Percentiles rank a stretch among this genome's conserved stretches.
These are phyloP conservation scores for Nakazawaea populi DNA, from an alignment of 805 yeast species.

Conservation along the genomic window DNA sequence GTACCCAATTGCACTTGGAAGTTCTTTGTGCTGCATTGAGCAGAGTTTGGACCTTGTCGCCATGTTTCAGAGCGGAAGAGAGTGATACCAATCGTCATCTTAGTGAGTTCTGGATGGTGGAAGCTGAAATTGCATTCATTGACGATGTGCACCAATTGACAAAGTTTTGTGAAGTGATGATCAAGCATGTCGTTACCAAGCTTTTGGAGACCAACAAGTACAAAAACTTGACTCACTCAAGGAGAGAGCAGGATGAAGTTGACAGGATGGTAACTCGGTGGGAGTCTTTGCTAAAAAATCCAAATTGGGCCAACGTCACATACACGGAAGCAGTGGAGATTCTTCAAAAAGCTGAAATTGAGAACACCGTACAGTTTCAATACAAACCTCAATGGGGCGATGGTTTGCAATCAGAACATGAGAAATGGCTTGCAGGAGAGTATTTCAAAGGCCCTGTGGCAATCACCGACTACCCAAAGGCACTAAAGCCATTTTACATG, in stretches of 20 bases:
- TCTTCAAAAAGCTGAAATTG: slow-evolving; percentile 28
- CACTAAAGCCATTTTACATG: slow-evolving; percentile 91
- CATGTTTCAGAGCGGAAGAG: slow-evolving; percentile 91
- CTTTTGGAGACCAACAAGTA: slow-evolving; percentile 22
- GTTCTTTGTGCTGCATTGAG: slow-evolving; percentile 66
- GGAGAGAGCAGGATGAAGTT: slow-evolving; percentile 32
- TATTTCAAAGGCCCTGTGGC: slow-evolving; percentile 72
- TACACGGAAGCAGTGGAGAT: slow-evolving; percentile 71
- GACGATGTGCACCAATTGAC: slow-evolving; percentile 56
- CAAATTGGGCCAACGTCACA: slow-evolving; percentile 63
- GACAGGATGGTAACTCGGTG: slow-evolving; percentile 47
- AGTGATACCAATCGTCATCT: slow-evolving; percentile 89
- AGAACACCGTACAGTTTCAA: slow-evolving; percentile 28
- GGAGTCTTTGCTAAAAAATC: slow-evolving; percentile 38
- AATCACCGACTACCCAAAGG: slow-evolving; percentile 80
- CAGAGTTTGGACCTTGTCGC: slow-evolving; percentile 83
- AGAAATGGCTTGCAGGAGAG: slow-evolving; percentile 78
- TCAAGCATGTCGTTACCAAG: slow-evolving; percentile 40
- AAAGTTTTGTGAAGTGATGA: slow-evolving; percentile 62
- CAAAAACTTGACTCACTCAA: slow-evolving; percentile 29
- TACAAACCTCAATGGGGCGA: slow-evolving; percentile 63
- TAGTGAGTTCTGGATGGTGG: slow-evolving; percentile 97
- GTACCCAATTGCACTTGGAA: slow-evolving; percentile 89
- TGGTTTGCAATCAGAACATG: slow-evolving; percentile 77
- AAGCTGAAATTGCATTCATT: slow-evolving; percentile 78